Base-by-base conservation (phyloP, 2,329 filamentous ascomycete genomes). In the Hypoxylon sp. region DNA sequence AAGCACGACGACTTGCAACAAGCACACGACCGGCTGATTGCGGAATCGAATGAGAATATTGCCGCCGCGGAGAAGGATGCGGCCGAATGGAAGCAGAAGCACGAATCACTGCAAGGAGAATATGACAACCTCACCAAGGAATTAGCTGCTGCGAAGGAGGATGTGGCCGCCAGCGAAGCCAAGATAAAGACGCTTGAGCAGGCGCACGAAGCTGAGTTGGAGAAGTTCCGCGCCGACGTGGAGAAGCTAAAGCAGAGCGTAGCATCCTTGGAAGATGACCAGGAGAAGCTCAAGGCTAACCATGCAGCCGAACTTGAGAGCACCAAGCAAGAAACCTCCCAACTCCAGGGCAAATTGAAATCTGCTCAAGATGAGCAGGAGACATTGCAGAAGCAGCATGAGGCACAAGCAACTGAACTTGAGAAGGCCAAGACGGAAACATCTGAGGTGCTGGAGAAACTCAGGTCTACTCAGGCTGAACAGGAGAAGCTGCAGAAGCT, bases 21-120 rank as follows among this genome's bases (percentile, higher is more conserved):
- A 66, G 68, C 71, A 4, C 68, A 74, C 56, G 71, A 74, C 60
- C 74, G 76, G 69, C 72, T 76, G 7, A 74, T 74, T 70, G 71
- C 71, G 45, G 70, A 77, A 51, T 76, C 78, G 11, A 73, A 74
- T n/a, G 70, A 74, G 27, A 75, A 78, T 48, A 56, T 77, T n/a
- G 70, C 70, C 4, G 67, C 73, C 9, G 74, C 76, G 5, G 74
- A 77, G 62, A 70, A 72, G 41, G 65, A 68, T 8, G 61, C 58
- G 5, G 62, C 68, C 3, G 72, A 74, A 37, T 69, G 69, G 56
- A 70, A 71, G 55, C 64, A 64, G 46, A 74, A 74, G 65, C 68
- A 70, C 61, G 61, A 62, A 27, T 60, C 65, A 16, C 25, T 70
- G 14, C 61, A 63, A 39, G 67, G 19, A 27, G 58, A 61, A 2